Evolutionary conservation across 129 eudicot genomes (phyloP), one percentile per base, ranked within the genome.

Genomic region (Ambrosia trifida): DNA sequence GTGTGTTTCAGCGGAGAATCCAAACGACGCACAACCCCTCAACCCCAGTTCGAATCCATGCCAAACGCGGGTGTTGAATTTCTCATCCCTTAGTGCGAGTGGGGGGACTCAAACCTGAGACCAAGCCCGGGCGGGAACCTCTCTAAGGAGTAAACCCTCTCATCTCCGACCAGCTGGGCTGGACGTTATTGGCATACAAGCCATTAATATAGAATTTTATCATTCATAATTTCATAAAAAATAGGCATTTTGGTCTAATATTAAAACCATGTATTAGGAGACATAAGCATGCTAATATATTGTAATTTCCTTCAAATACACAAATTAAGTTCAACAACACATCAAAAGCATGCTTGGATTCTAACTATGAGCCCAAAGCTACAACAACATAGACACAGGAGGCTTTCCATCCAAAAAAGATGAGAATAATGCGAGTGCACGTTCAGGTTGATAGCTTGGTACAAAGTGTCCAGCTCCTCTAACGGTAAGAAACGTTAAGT

Each of bases 401-500:
- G 78, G 85, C 63, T 82, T 82, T 73, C 90, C 90, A 8, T 17
- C 62, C 56, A 85, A 69, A 54, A 85, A 85, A 8, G 82, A 76
- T 40, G 74, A 28, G 76, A 83, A 72, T 41, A 83, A 45, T 16
- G 79, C 74, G 11, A 79, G 78, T 10, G 72, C 87, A 4, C 90
- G 76, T 31, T 78, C 75, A 16, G 87, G 90, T 72, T 85, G 90
- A 64, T 83, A 85, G 67, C 90, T 85, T 20, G 90, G 85, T 52
- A 85, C 79, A 9, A 85, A 85, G 73, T 85, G 90, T 38, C 90
- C 90, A 1, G 87, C 77, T 76, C 90, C 87, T 70, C 87, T 82
- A 50, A 85, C 45, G 0, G 87, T 85, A 74, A 82, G 77, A 41
- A 85, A 85, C 50, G 87, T 85, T 69, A 85, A 30, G 57, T 85